Conservation (phyloP, 2,329 filamentous ascomycete genomes). For the Colletotrichum theobromicola region DNA sequence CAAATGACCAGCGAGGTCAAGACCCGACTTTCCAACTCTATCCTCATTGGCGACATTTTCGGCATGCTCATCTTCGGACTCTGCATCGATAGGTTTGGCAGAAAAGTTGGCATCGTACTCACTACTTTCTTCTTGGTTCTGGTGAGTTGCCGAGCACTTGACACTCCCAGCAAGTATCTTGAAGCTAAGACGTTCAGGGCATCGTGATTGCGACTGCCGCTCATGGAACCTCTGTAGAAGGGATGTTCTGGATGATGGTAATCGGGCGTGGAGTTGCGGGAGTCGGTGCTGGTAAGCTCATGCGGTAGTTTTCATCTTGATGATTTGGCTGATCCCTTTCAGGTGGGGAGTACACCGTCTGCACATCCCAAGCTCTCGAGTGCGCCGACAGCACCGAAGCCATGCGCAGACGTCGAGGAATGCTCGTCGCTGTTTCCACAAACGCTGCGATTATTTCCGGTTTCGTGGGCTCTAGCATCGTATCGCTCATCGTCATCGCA, state of each 20-base stretch:
- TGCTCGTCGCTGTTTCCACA: conserved; percentile 43
- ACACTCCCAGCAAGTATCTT: rapidly evolving
- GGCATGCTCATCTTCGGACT: conserved; percentile 45
- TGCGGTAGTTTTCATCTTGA: not conserved
- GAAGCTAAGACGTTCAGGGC: conserved; percentile 24
- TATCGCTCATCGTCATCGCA: conserved; percentile 49
- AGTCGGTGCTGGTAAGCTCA: conserved; percentile 44
- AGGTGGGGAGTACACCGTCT: conserved; percentile 34
- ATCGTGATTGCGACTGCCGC: conserved; percentile 49
- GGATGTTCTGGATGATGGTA: conserved; percentile 58
- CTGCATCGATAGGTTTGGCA: conserved; percentile 49
- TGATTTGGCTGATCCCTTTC: not conserved
- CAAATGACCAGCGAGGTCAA: conserved; percentile 37
- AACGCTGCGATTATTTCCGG: conserved; percentile 41
- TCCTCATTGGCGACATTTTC: conserved; percentile 45
- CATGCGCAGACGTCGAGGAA: conserved; percentile 30
- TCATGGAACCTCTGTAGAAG: conserved; percentile 43
- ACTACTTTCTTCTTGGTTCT: conserved; percentile 52
- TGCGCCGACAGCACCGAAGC: conserved; percentile 30
- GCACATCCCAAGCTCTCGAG: conserved; percentile 31
- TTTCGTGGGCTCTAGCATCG: conserved; percentile 44
- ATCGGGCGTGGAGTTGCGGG: conserved; percentile 51
- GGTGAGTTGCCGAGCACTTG: not conserved
- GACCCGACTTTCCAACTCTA: conserved; percentile 42
- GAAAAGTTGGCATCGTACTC: conserved; percentile 48